Percentiles rank a stretch among this genome's conserved stretches.
Conservation (phyloP, 2,329 filamentous ascomycete species). For the Fusarium transvaalense region DNA sequence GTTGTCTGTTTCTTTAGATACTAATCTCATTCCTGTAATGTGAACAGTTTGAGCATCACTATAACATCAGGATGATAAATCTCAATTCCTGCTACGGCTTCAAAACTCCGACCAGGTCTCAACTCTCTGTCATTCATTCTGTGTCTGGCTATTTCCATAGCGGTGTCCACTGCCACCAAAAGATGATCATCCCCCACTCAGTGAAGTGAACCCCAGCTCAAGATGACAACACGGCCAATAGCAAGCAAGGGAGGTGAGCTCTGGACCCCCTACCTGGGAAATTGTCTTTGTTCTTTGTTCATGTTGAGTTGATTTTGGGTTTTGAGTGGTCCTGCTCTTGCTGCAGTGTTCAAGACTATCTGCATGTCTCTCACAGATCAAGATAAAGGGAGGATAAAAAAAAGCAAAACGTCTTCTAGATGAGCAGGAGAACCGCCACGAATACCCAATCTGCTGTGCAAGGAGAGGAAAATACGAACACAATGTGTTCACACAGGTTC, state of each 20-base stretch:
- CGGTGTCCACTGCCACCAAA: slow-evolving; percentile 7
- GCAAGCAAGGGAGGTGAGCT: slow-evolving; percentile 4
- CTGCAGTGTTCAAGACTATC: background rate
- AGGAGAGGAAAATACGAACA: slow-evolving; percentile 1
- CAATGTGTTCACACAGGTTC: background rate
- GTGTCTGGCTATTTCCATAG: slow-evolving; percentile 5
- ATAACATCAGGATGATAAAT: slow-evolving; percentile 4
- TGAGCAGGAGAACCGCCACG: background rate
- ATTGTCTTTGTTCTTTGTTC: slow-evolving; percentile 42
- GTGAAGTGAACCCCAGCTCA: slow-evolving; percentile 15
- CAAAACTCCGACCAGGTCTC: slow-evolving; percentile 14
- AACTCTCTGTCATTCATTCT: slow-evolving; percentile 5
- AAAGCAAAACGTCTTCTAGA: slow-evolving; percentile 30
- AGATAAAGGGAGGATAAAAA: slow-evolving; percentile 1
- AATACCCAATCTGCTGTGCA: background rate
- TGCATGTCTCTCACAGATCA: slow-evolving; percentile 10
- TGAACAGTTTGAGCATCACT: background rate
- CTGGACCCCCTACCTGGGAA: slow-evolving; percentile 43
- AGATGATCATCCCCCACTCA: slow-evolving; percentile 28
- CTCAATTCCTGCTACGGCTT: slow-evolving; percentile 30
- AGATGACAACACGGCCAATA: slow-evolving; percentile 36
- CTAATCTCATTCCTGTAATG: slow-evolving; percentile 25
- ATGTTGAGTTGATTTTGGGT: slow-evolving; percentile 24
- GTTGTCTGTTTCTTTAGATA: slow-evolving; percentile 8
- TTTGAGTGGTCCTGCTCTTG: background rate